Evolutionary conservation across 129 eudicot genomes (phyloP).

Genomic region (Gnaphalium uliginosum): DNA sequence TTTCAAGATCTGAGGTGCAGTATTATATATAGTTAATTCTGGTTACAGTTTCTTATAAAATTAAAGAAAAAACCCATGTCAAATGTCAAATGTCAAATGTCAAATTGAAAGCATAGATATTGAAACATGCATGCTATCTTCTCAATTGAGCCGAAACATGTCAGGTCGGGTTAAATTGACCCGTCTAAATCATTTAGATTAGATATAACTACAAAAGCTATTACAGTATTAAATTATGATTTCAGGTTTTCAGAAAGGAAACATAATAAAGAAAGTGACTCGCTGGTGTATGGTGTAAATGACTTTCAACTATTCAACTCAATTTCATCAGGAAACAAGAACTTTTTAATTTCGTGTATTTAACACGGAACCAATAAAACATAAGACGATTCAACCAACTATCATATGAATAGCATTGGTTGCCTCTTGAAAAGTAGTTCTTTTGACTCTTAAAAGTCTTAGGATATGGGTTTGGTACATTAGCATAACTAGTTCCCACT

Average conservation of each 20-base stretch:
- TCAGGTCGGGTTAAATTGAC: background rate
- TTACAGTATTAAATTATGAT: no score
- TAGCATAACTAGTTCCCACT: background rate
- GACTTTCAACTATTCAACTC: background rate
- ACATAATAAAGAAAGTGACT: background rate
- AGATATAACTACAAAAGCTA: no score
- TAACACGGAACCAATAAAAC: background rate
- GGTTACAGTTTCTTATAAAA: conserved; percentile 4
- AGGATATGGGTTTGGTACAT: background rate
- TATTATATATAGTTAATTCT: background rate
- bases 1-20: background rate
- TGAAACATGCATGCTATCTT: no score
- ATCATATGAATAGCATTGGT: background rate
- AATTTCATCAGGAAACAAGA: background rate
- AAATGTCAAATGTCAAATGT: no score
- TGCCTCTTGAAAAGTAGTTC: background rate
- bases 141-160: background rate
- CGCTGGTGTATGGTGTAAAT: background rate
- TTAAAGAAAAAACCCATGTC: no score
- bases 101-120: background rate
- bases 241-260: background rate
- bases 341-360: background rate
- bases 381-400: background rate
- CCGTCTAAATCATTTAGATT: no score
- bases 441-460: background rate